These are phyloP conservation scores for Dothideomycetes sp. DNA, from an alignment of 2,329 filamentous ascomycete species.

Conservation along the genomic window DNA sequence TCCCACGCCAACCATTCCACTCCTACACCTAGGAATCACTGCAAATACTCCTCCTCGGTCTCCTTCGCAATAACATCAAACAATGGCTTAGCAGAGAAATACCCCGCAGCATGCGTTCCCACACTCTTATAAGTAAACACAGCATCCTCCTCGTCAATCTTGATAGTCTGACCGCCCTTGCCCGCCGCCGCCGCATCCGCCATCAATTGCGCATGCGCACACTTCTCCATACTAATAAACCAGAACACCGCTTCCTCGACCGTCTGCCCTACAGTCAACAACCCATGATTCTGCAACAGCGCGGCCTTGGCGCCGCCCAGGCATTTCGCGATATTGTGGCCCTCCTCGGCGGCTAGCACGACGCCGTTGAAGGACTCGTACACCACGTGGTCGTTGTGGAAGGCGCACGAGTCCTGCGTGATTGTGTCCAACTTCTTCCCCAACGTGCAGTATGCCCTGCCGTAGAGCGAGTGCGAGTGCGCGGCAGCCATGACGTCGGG, in stretches of 20 bases:
- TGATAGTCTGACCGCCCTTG: conserved; percentile 51
- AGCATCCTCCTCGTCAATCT: conserved; percentile 59
- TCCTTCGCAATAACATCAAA: conserved; percentile 60
- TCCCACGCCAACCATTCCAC: no score
- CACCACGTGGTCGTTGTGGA: conserved; percentile 28
- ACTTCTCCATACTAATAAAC: conserved; percentile 30
- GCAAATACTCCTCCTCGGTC: conserved; percentile 44
- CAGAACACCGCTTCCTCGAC: conserved; percentile 32
- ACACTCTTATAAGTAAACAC: conserved; percentile 55
- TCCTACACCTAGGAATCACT: no score
- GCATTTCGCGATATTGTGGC: conserved; percentile 29
- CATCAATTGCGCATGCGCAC: conserved; percentile 32
- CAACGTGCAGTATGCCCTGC: conserved; percentile 31
- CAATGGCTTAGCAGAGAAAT: conserved; percentile 59
- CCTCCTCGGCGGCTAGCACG: conserved; percentile 34
- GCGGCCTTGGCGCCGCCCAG: conserved; percentile 30
- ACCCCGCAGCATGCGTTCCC: conserved; percentile 51
- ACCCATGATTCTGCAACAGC: conserved; percentile 33
- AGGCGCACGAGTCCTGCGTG: conserved; percentile 33
- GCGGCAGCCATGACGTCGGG: conserved; percentile 35
- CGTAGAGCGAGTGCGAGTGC: conserved; percentile 35
- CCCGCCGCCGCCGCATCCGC: conserved; percentile 51
- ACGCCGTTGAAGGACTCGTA: conserved; percentile 37
- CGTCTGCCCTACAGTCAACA: conserved; percentile 31
- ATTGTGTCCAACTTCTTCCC: conserved; percentile 33